Evolutionary conservation across 2,329 filamentous ascomycete species (phyloP).

Genomic region (Colletotrichum incanum): DNA sequence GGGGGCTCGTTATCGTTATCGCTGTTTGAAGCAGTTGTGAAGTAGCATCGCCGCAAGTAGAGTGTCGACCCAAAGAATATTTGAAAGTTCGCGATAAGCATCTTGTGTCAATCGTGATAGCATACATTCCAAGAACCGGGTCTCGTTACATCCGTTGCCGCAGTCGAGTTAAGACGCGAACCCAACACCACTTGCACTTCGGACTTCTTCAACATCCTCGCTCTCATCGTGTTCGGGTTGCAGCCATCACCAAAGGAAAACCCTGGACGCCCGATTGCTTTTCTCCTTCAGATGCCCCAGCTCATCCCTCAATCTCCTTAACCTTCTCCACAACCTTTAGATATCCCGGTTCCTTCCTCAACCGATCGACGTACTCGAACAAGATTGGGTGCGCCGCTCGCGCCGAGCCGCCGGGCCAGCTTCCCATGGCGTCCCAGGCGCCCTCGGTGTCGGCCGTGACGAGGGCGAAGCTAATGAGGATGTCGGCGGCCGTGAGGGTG

Average conservation of each 20-base stretch:
- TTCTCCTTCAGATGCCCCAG: not conserved
- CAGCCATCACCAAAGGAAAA: not conserved
- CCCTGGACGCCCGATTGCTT: not conserved
- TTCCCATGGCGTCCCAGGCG: constrained; percentile 58
- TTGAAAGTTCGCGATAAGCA: not conserved
- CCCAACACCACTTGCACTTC: not conserved
- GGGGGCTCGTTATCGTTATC: not conserved
- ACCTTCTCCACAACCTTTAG: constrained; percentile 64
- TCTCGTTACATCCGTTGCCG: not conserved
- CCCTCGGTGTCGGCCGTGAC: constrained; percentile 56
- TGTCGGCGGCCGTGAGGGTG: constrained; percentile 66
- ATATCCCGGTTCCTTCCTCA: constrained; percentile 65
- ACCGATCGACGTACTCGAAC: constrained; percentile 62
- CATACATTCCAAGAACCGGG: not conserved
- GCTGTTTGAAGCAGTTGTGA: not conserved
- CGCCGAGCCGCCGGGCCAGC: constrained; percentile 59
- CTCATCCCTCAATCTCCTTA: constrained; percentile 61
- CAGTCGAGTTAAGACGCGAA: not conserved
- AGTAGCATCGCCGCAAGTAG: not conserved
- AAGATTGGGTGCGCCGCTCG: constrained; percentile 59
- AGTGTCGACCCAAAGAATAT: not conserved
- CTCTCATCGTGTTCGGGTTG: too few relatives aligned
- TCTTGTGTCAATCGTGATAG: not conserved
- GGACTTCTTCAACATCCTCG: not conserved
- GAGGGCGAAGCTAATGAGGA: constrained; percentile 68